phyloP scores from a whole-genome alignment of 2,329 filamentous ascomycete species.

The Stagonosporopsis vannaccii region DNA sequence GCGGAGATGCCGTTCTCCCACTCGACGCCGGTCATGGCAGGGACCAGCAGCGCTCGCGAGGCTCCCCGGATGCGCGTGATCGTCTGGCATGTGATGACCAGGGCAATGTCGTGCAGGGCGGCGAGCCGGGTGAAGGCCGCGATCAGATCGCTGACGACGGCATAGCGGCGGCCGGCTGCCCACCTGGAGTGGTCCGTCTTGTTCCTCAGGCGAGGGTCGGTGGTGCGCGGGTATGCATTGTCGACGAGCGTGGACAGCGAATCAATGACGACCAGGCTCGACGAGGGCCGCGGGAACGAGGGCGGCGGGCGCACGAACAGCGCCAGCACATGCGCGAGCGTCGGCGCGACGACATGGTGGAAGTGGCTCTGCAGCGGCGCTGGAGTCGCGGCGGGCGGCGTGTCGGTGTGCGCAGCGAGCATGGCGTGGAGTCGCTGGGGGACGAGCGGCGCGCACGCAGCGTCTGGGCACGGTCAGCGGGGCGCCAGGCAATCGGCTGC shows the following conservation, averaged over 20 bases:
- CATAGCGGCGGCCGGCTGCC: constrained; percentile 59
- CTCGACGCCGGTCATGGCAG: constrained; percentile 74
- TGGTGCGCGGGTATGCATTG: constrained; percentile 72
- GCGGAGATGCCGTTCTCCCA: constrained; percentile 83
- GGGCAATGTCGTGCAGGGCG: constrained; percentile 72
- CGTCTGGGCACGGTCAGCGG: constrained; percentile 50
- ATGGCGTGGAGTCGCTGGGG: constrained; percentile 58
- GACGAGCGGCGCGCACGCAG: constrained; percentile 60
- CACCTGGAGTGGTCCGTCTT: constrained; percentile 56
- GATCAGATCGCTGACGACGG: constrained; percentile 71
- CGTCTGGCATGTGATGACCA: constrained; percentile 80
- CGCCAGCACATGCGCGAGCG: constrained; percentile 72
- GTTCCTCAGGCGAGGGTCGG: constrained; percentile 53
- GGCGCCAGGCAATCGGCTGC: constrained; percentile 1
- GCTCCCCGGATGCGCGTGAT: constrained; percentile 79
- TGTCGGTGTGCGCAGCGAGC: constrained; percentile 35
- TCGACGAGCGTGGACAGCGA: constrained; percentile 79
- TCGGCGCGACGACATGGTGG: constrained; percentile 67
- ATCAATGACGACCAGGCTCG: constrained; percentile 78
- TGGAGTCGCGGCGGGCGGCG: constrained; percentile 26
- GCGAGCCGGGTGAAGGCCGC: constrained; percentile 73
- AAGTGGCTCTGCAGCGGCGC: constrained; percentile 60
- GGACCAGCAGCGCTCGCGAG: constrained; percentile 72
- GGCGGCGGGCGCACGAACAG: constrained; percentile 73
- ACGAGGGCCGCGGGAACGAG: constrained; percentile 67